phyloP scores from a whole-genome alignment of 768 basidiomycete species.

The Lanmaoa pseudosensibilis region DNA sequence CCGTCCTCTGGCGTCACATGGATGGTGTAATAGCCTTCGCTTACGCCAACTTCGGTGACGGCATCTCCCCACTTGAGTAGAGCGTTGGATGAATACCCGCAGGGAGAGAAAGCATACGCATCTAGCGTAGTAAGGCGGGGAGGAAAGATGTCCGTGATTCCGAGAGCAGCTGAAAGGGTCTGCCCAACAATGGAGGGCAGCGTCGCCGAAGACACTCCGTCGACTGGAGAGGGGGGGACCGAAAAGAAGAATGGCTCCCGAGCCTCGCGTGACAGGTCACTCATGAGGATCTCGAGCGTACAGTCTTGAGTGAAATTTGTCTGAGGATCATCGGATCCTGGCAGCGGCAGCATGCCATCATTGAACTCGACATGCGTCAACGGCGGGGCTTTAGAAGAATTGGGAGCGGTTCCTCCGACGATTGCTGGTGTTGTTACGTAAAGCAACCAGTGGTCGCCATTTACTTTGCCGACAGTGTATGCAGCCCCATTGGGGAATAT shows the following conservation, averaged over 20 bases:
- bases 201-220: slow-evolving; percentile 46
- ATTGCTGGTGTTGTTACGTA: slow-evolving; percentile 76
- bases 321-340: slow-evolving; percentile 14
- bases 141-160: slow-evolving; percentile 83
- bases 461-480: slow-evolving; percentile 96
- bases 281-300: slow-evolving; percentile 99
- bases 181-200: slow-evolving; percentile 29
- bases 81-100: slow-evolving; percentile 95
- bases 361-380: slow-evolving; percentile 15
- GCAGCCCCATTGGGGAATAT: slow-evolving; percentile 89
- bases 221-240: slow-evolving; percentile 43
- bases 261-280: slow-evolving; percentile 74
- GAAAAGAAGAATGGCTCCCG: slow-evolving; percentile 73
- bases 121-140: slow-evolving; percentile 78
- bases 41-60: slow-evolving; percentile 29
- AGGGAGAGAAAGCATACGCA: slow-evolving; percentile 91
- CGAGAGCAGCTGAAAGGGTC: slow-evolving; percentile 64
- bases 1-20: slow-evolving; percentile 98
- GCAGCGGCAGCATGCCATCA: slow-evolving; percentile 8
- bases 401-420: slow-evolving; percentile 23
- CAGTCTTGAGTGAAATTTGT: slow-evolving; percentile 58
- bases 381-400: slow-evolving; percentile 18
- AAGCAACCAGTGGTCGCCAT: slow-evolving; percentile 97
- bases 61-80: slow-evolving; percentile 61
- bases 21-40: slow-evolving; percentile 96